These are phyloP conservation scores for Penicillium crystallinum DNA, from an alignment of 495 filamentous ascomycete genomes.

Conservation along the genomic window DNA sequence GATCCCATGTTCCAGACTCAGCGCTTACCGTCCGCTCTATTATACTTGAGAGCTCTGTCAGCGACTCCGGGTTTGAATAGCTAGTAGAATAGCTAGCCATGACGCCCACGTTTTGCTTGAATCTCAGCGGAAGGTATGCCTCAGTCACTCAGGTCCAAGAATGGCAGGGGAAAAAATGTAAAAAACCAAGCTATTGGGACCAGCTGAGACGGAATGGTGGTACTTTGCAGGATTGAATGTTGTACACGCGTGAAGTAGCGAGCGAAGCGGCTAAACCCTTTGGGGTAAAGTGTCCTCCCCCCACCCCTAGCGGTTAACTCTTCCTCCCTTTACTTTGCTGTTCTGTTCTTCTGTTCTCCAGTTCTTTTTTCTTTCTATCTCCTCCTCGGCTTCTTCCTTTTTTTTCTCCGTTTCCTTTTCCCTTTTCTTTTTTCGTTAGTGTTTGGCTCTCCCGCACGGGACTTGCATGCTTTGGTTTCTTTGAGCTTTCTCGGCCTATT, in stretches of 20 bases:
- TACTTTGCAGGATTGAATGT: background rate
- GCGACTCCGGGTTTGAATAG: slow-evolving; percentile 37
- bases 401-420: slow-evolving; percentile 15
- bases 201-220: background rate
- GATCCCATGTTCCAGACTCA: background rate
- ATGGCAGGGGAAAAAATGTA: too few species aligned
- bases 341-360: background rate
- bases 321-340: slow-evolving; percentile 15
- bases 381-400: slow-evolving; percentile 10
- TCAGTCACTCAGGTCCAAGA: background rate
- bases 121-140: background rate
- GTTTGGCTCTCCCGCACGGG: slow-evolving; percentile 4
- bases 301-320: slow-evolving; percentile 36
- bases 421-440: slow-evolving; percentile 16
- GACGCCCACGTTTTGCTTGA: background rate
- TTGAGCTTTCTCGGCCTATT: slow-evolving; percentile 5
- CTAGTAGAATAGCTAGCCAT: slow-evolving; percentile 27
- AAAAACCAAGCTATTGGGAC: background rate
- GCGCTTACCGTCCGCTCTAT: slow-evolving; percentile 42
- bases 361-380: slow-evolving; percentile 16
- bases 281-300: slow-evolving; percentile 27
- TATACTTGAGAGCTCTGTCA: slow-evolving; percentile 38
- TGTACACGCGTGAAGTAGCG: background rate
- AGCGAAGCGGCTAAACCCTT: slow-evolving; percentile 25
- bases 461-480: slow-evolving; percentile 12